phyloP scores from a whole-genome alignment of 208 protist species.

The Histomonas meleagridis region DNA sequence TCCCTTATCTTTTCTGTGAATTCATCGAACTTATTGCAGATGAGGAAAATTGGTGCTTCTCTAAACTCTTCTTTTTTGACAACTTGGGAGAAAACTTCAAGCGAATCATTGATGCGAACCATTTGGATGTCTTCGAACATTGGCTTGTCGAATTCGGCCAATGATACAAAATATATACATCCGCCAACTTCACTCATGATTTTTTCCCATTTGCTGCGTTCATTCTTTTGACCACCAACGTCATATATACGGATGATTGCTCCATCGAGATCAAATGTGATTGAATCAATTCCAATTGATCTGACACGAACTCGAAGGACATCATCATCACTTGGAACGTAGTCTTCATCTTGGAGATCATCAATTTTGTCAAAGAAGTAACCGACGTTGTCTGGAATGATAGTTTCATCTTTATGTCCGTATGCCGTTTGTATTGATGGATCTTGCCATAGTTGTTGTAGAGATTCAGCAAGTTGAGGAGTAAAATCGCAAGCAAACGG shows the following conservation, averaged over 20 bases:
- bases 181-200: neutral
- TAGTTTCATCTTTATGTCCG: neutral
- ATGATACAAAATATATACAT: constrained; percentile 13
- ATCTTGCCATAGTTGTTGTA: neutral
- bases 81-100: neutral
- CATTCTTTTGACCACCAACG: constrained; percentile 50
- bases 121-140: neutral
- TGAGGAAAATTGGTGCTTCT: neutral
- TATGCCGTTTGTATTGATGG: neutral
- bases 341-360: constrained; percentile 25
- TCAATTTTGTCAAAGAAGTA: constrained; percentile 44
- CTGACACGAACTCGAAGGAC: constrained; percentile 32
- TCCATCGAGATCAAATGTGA: neutral
- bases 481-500: neutral
- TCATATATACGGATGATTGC: constrained; percentile 38
- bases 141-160: constrained; percentile 29
- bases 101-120: neutral
- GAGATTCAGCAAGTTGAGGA: neutral
- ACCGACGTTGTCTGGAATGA: constrained; percentile 7
- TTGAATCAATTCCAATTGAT: neutral
- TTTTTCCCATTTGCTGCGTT: constrained; percentile 52
- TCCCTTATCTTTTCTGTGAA: neutral
- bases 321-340: constrained; percentile 39
- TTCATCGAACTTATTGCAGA: constrained; percentile 19
- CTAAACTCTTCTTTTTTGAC: neutral